Evolutionary conservation across 352 stramenopile genomes (phyloP).

Genomic region (Phytopythium mirpurense): DNA sequence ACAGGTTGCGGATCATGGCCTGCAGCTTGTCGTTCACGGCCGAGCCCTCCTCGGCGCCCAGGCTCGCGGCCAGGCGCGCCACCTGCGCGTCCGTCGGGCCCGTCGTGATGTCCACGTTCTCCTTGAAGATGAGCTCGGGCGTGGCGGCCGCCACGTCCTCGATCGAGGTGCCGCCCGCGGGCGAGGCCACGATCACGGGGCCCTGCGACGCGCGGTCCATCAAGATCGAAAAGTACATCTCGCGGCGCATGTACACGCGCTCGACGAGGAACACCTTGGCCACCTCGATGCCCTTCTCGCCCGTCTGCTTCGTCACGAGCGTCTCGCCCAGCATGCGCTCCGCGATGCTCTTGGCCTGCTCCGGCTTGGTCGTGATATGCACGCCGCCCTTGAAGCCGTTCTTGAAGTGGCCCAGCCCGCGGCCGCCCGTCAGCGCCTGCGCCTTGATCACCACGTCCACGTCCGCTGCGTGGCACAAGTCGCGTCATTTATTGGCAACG

Average conservation of each 20-base stretch:
- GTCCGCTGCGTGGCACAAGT: slow-evolving; percentile 24
- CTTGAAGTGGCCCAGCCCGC: slow-evolving; percentile 95
- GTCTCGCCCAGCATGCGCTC: slow-evolving; percentile 92
- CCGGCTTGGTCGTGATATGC: slow-evolving; percentile 92
- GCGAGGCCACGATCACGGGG: slow-evolving; percentile 95
- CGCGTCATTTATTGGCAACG: too few relatives aligned
- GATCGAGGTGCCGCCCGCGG: slow-evolving; percentile 93
- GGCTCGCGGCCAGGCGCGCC: slow-evolving; percentile 58
- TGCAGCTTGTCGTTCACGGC: slow-evolving; percentile 53
- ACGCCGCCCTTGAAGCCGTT: slow-evolving; percentile 98
- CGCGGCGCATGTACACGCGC: slow-evolving; percentile 90
- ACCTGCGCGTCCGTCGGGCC: slow-evolving; percentile 87
- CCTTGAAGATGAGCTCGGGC: slow-evolving; percentile 92
- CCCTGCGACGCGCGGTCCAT: slow-evolving; percentile 96
- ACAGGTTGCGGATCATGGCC: slow-evolving; percentile 86
- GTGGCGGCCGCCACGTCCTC: slow-evolving; percentile 95
- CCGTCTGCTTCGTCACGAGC: slow-evolving; percentile 96
- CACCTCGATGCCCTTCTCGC: slow-evolving; percentile 81
- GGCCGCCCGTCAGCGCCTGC: slow-evolving; percentile 95
- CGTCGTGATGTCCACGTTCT: slow-evolving; percentile 93
- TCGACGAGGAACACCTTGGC: slow-evolving; percentile 91
- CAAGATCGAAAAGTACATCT: slow-evolving; percentile 99
- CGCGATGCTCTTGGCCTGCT: slow-evolving; percentile 76
- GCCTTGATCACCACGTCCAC: slow-evolving; percentile 95
- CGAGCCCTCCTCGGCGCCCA: slow-evolving; percentile 46